Percentiles rank a stretch among this genome's conserved stretches.
Conservation (phyloP, 179 eudicot genomes). For the Heliamphora pulchella region DNA sequence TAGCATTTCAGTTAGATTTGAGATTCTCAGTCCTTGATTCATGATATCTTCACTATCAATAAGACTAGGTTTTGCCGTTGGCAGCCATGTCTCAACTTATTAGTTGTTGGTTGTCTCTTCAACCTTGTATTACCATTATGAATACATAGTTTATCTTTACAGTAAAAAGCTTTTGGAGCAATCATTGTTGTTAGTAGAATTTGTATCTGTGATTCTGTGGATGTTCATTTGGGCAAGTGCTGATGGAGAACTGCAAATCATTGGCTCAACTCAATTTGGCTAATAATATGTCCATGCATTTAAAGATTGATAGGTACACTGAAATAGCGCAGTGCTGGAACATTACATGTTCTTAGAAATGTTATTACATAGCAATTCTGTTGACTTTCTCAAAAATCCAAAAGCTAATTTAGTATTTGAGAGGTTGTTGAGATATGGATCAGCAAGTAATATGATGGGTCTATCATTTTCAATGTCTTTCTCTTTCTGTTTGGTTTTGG, state of each 20-base stretch:
- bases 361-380: background rate
- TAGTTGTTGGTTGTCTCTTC: background rate
- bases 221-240: background rate
- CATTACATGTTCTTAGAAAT: background rate
- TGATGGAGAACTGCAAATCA: background rate
- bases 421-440: background rate
- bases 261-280: background rate
- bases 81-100: background rate
- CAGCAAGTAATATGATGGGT: background rate
- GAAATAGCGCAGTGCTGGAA: background rate
- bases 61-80: background rate
- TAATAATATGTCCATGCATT: background rate
- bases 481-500: background rate
- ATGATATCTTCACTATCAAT: background rate
- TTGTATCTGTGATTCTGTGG: background rate
- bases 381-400: background rate
- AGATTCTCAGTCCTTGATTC: background rate
- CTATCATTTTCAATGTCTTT: background rate
- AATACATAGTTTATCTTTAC: background rate
- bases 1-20: background rate
- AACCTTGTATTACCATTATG: background rate
- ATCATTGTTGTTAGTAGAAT: background rate
- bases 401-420: background rate
- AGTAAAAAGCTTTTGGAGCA: background rate
- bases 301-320: background rate